Conservation (phyloP, 2,329 filamentous ascomycete genomes). For the Colletotrichum cuscutae region DNA sequence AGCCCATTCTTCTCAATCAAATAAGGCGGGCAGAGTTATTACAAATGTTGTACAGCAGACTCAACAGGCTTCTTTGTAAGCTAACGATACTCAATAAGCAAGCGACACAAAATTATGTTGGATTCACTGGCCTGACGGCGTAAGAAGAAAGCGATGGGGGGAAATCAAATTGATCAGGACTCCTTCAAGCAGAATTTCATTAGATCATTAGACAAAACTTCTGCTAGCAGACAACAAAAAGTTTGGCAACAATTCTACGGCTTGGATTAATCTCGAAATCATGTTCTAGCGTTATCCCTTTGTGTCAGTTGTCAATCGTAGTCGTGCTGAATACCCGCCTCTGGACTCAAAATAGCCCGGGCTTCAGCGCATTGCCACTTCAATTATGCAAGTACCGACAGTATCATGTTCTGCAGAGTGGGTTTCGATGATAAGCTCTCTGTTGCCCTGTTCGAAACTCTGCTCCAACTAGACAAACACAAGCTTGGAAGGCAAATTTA, state of each 20-base stretch:
- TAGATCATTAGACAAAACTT: too few relatives aligned
- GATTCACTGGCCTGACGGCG: background rate
- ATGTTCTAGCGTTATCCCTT: too few relatives aligned
- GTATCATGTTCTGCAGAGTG: too few relatives aligned
- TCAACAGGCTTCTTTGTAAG: background rate
- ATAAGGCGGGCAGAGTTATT: background rate
- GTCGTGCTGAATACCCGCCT: too few relatives aligned
- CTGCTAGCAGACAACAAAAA: too few relatives aligned
- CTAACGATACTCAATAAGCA: background rate
- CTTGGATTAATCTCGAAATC: too few relatives aligned
- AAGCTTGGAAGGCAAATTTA: background rate
- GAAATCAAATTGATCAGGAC: constrained; percentile 1
- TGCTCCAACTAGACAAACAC: background rate
- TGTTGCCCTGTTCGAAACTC: background rate
- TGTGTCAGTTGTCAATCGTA: too few relatives aligned
- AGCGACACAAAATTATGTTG: background rate
- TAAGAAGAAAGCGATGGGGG: background rate
- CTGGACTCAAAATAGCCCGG: too few relatives aligned
- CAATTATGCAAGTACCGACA: too few relatives aligned
- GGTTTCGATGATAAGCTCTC: too few relatives aligned
- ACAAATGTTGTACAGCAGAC: background rate
- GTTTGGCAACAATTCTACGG: too few relatives aligned
- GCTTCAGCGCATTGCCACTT: too few relatives aligned
- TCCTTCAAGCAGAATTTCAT: background rate
- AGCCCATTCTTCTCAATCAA: constrained; percentile 33